phyloP scores from a whole-genome alignment of 768 basidiomycete genomes.

The Sarcomyxa edulis region DNA sequence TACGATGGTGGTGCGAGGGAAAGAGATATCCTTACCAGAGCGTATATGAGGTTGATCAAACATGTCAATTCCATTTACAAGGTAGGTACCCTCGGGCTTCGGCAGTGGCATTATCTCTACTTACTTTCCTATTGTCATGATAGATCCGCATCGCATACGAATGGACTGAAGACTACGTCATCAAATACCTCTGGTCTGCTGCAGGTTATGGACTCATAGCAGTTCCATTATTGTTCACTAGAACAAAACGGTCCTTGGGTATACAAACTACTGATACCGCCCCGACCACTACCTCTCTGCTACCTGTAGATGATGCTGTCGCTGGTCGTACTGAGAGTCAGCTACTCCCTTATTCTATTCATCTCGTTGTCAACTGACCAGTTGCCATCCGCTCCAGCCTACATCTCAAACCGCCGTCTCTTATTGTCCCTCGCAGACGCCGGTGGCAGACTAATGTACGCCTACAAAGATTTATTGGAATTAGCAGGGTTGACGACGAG shows the following conservation, averaged over 20 bases:
- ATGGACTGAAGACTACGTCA: conserved; percentile 96
- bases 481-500: conserved; percentile 92
- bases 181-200: conserved; percentile 95
- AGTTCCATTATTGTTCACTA: conserved; percentile 78
- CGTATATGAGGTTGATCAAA: conserved; percentile 76
- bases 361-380: not conserved
- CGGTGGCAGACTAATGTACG: conserved; percentile 93
- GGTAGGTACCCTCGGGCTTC: conserved; percentile 28
- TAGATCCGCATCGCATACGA: conserved; percentile 87
- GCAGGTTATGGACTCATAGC: conserved; percentile 90
- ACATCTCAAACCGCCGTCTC: conserved; percentile 89
- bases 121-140: not conserved
- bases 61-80: conserved; percentile 93
- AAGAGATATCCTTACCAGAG: conserved; percentile 70
- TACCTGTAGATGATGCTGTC: conserved; percentile 35
- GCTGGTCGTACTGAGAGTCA: conserved; percentile 44
- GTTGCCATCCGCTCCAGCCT: conserved; percentile 33
- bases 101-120: not conserved
- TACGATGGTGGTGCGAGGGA: conserved; percentile 88
- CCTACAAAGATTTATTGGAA: conserved; percentile 92
- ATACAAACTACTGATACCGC: conserved; percentile 15
- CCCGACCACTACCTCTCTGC: conserved; percentile 1
- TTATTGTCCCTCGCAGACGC: conserved; percentile 95
- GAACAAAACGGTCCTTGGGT: conserved; percentile 35
- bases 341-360: conserved; percentile 8